Base-by-base conservation (phyloP, 192 early-diverging fungal species). In the Linnemannia elongata region DNA sequence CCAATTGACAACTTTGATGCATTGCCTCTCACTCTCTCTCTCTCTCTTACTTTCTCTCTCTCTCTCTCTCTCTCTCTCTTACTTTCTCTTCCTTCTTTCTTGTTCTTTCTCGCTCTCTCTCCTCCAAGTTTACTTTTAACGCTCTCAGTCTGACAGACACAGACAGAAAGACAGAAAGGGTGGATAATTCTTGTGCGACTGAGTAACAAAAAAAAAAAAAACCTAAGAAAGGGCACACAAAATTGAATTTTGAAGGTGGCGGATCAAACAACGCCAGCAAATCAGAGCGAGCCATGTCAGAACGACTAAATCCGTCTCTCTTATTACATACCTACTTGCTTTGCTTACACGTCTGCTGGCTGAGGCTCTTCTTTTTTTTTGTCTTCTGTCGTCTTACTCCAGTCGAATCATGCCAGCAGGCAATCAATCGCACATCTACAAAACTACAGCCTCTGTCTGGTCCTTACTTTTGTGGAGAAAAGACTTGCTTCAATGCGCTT, bases 221-320 rank as follows among this genome's bases (percentile, higher is more conserved):
- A 39, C 2, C 6, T 1, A 6, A 6, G 1, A 4, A 54, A 1
- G n/a, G n/a, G 22, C 6, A 27, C 24, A 27, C 8, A 60, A 9
- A 60, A 27, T 60, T 27, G 55, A n/a, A n/a, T 6, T 5, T n/a
- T n/a, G n/a, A n/a, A n/a, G n/a, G 13, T 33, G 12, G 12, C 35
- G 13, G 55, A 27, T 27, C 55, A 57, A 52, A 52, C 49, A 52
- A 52, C 5, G 24, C 60, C 60, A 55, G 63, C 81, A 77, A 82
- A 82, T 82, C 44, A 66, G 75, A 82, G 30, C 20, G 22, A 60
- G 81, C 75, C 81, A 82, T 66, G 81, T 82, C 81, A 82, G 13
- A 49, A 33, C 24, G 17, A 22, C 27, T 77, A 72, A 42, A 72
- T n/a, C 71, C 41, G 44, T 39, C 20, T 27, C 71, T 22, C 6